phyloP scores from a whole-genome alignment of 2,329 filamentous ascomycete species.

The Penicillium janthinellum region DNA sequence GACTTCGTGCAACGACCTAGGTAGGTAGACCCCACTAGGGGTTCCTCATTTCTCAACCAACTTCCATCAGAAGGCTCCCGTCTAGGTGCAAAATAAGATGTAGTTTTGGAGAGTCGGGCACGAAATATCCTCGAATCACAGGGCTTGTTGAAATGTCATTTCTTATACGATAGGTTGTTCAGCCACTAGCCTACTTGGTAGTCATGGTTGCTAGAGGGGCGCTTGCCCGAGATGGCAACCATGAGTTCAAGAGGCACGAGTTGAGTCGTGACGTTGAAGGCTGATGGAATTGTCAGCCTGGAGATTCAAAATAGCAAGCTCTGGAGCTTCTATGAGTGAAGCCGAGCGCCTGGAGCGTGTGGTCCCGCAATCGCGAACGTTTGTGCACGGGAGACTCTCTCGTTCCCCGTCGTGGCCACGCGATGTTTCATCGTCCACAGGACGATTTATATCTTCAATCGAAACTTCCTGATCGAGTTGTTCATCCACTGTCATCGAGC shows the following conservation, averaged over 20 bases:
- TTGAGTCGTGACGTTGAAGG: not conserved
- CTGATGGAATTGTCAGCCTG: not conserved
- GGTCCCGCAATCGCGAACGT: not conserved
- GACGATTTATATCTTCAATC: not conserved
- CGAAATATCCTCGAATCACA: no score
- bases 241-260: not conserved
- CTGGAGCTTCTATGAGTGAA: not conserved
- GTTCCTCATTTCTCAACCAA: no score
- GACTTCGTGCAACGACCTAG: no score
- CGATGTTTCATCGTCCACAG: not conserved
- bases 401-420: not conserved
- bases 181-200: no score
- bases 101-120: no score
- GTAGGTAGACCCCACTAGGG: no score
- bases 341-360: not conserved
- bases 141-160: no score
- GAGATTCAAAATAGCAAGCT: not conserved
- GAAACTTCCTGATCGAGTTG: not conserved
- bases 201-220: no score
- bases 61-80: no score
- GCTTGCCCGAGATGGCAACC: no score
- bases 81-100: no score
- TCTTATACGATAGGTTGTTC: no score
- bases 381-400: not conserved
- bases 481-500: slow-evolving; percentile 45